Percentiles rank a stretch among this genome's conserved stretches.
phyloP scores from a whole-genome alignment of 305 asterid genomes.

The Stenogyne calaminthoides region DNA sequence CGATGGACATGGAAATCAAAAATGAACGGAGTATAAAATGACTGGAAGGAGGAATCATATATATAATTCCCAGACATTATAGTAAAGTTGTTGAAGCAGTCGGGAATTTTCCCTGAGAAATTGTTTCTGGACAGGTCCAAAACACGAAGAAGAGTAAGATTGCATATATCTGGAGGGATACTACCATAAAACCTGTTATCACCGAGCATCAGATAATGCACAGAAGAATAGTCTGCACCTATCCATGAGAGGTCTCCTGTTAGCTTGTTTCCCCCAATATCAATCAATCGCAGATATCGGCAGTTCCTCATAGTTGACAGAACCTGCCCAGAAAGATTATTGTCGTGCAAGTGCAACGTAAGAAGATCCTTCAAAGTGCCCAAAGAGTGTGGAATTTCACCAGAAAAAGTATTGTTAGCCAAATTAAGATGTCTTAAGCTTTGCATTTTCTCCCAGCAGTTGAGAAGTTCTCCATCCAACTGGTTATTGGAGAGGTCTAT shows the following conservation, averaged over 20 bases:
- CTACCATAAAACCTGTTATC: not conserved
- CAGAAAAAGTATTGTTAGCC: conserved; percentile 20
- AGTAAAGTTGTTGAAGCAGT: not conserved
- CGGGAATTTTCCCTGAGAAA: not conserved
- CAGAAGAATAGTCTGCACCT: not conserved
- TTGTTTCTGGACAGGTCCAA: not conserved
- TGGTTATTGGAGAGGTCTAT: not conserved
- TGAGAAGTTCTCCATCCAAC: not conserved
- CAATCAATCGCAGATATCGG: not conserved
- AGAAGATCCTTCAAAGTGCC: conserved; percentile 1
- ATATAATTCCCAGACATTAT: not conserved
- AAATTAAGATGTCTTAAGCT: not conserved
- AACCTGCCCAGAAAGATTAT: not conserved
- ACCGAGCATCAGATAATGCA: not conserved
- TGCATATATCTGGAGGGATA: not conserved
- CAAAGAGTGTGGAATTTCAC: conserved; percentile 38
- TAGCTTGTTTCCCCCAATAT: not conserved
- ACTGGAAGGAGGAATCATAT: too few species aligned
- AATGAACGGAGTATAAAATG: too few species aligned
- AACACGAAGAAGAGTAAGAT: not conserved
- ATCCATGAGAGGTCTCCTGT: not conserved
- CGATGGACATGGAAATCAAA: too few species aligned
- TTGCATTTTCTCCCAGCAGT: not conserved
- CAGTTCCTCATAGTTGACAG: not conserved
- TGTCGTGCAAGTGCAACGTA: not conserved